These are phyloP conservation scores for Fomitopsis schrenkii DNA, from an alignment of 1,284 basidiomycete genomes.

Conservation along the genomic window DNA sequence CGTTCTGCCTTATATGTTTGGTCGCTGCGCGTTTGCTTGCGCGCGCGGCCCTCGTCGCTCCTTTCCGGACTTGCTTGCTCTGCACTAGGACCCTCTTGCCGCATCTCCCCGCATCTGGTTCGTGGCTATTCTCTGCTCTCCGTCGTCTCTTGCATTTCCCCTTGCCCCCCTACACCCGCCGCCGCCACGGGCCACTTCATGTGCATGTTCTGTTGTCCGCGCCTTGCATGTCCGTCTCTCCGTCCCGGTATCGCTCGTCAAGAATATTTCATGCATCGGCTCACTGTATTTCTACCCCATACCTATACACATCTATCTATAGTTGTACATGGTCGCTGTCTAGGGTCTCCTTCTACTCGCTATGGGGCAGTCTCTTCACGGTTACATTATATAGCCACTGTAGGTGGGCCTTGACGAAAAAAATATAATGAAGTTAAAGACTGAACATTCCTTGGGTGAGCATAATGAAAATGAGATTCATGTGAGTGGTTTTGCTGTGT, in stretches of 20 bases:
- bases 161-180: neutral
- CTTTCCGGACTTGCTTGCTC: neutral
- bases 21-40: neutral
- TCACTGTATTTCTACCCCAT: neutral
- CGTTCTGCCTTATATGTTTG: neutral
- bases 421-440: neutral
- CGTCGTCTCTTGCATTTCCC: neutral
- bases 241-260: neutral
- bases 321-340: neutral
- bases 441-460: too few relatives aligned
- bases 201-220: neutral
- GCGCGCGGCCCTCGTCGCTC: neutral
- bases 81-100: neutral
- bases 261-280: neutral
- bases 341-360: neutral
- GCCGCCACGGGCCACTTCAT: neutral
- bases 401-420: neutral
- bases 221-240: neutral
- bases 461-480: too few relatives aligned
- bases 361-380: neutral
- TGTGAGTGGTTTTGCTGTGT: too few relatives aligned
- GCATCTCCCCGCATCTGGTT: neutral
- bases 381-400: neutral
- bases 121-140: neutral
- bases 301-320: neutral